These are phyloP conservation scores for Mucor irregularis DNA, from an alignment of 371 early-diverging fungal species.

Conservation along the genomic window DNA sequence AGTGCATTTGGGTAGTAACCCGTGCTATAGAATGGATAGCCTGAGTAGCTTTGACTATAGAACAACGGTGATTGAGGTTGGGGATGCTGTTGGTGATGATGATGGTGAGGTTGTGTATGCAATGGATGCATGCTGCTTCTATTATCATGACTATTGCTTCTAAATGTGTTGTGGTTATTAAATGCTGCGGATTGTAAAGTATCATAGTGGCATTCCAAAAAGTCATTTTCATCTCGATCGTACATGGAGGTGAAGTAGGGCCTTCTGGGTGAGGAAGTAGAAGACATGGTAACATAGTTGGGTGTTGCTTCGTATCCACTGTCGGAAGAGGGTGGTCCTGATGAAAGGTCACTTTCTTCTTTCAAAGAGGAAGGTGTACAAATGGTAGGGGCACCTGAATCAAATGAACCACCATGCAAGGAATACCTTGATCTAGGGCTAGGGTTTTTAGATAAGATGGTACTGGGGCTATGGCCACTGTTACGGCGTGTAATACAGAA, in stretches of 20 bases:
- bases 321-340: slow-evolving; percentile 28
- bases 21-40: slow-evolving; percentile 21
- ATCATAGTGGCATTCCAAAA: slow-evolving; percentile 21
- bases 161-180: background rate
- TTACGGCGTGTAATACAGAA: slow-evolving; percentile 39
- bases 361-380: slow-evolving; percentile 24
- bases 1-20: slow-evolving; percentile 28
- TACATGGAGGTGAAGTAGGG: slow-evolving; percentile 24
- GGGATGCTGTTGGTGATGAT: slow-evolving; percentile 9
- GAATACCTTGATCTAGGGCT: slow-evolving; percentile 24
- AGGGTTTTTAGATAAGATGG: slow-evolving; percentile 8
- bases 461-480: slow-evolving; percentile 31
- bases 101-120: background rate
- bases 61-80: slow-evolving; percentile 24
- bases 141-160: slow-evolving; percentile 1
- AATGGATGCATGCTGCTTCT: slow-evolving; percentile 13
- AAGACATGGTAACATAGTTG: slow-evolving; percentile 21
- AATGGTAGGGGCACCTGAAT: slow-evolving; percentile 10
- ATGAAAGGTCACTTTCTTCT: slow-evolving; percentile 27
- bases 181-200: slow-evolving; percentile 7
- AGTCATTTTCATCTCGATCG: slow-evolving; percentile 20
- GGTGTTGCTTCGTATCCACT: slow-evolving; percentile 25
- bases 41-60: slow-evolving; percentile 14
- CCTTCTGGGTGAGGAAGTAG: slow-evolving; percentile 21
- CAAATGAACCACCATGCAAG: slow-evolving; percentile 22